Evolutionary conservation across 345 rosid genomes (phyloP), one percentile per base, ranked within the genome.

Genomic region (Populus simonii): DNA sequence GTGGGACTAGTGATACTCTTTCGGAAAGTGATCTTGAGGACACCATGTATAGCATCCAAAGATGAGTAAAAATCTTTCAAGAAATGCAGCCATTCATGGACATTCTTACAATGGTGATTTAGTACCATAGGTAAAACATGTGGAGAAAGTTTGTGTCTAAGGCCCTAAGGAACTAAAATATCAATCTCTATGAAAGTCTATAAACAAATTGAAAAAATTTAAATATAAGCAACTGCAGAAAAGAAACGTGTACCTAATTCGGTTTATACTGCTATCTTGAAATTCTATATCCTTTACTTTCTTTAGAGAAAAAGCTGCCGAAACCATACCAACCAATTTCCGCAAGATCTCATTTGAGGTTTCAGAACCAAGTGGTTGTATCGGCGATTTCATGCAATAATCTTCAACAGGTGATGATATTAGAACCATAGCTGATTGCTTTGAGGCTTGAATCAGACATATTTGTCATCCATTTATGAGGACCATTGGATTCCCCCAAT

Each of bases 371-470:
- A 57, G 51, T 8, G 4, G 10, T 11, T 35, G 39, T 10, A 20
- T 16, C 22, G 7, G 70, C 2, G 13, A 41, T 41, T 47, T 4
- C n/a, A 6, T 7, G 27, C 61, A 45, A 62, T 16, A 38, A 51
- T 15, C 80, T 81, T 85, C 87, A 88, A 84, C 99, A 94, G 16
- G 95, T 89, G 72, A 94, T 87, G 65, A 68, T 72, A 71, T 84
- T 89, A 47, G 97, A 86, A 36, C 99, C 99, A 66, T 92, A 94
- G 80, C 99, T 96, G 72, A 92, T 89, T 70, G 92, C 94, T 86
- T 79, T 49, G 75, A 96, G 92, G 85, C 89, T 94, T 29, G 88
- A 74, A 84, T 94, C 90, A 33, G 92, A 89, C 97, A 96, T 89
- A 77, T 94, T 91, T 27, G 97, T 88, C 89, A 90, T 89, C 98